Percentiles rank a stretch among this genome's conserved stretches.
Evolutionary conservation across 805 yeast genomes (phyloP).

Genomic region (Priceomyces melissophilus): DNA sequence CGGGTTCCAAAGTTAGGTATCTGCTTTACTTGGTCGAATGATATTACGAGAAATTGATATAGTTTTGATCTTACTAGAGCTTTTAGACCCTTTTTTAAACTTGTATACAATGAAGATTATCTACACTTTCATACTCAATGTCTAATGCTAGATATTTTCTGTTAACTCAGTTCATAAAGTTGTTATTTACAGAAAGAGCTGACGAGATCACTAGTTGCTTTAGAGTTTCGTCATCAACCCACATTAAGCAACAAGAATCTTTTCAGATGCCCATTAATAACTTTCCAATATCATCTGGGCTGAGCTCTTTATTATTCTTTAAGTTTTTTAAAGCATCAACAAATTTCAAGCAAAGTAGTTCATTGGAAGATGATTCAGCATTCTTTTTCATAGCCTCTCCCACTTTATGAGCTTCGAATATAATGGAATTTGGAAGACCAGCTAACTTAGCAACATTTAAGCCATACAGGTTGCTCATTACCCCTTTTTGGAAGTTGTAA

Average conservation of each 20-base stretch:
- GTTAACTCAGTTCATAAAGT: no score
- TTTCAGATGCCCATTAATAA: conserved; percentile 3
- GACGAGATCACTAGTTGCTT: no score
- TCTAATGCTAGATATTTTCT: background rate
- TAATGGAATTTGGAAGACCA: conserved; percentile 47
- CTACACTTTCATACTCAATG: no score
- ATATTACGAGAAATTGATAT: background rate
- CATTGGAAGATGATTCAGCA: conserved; percentile 13
- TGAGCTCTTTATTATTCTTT: background rate
- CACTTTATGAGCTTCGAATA: conserved; percentile 40
- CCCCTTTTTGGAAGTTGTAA: conserved; percentile 35
- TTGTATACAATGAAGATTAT: no score
- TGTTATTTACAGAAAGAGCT: no score
- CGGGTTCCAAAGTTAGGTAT: conserved; percentile 2
- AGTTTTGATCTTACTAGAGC: background rate
- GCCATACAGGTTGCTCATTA: conserved; percentile 66
- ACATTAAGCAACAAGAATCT: background rate
- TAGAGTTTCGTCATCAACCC: no score
- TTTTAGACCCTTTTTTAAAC: no score
- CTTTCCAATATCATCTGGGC: conserved; percentile 3
- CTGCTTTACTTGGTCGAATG: background rate
- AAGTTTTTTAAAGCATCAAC: conserved; percentile 2
- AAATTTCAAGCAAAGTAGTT: conserved; percentile 4
- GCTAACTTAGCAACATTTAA: conserved; percentile 82
- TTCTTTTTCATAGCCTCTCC: conserved; percentile 30